A percentile compares a stretch with the other conserved stretches of the same genome.
phyloP scores from a whole-genome alignment of 2,329 filamentous ascomycete species.

The Penicillium sp. region DNA sequence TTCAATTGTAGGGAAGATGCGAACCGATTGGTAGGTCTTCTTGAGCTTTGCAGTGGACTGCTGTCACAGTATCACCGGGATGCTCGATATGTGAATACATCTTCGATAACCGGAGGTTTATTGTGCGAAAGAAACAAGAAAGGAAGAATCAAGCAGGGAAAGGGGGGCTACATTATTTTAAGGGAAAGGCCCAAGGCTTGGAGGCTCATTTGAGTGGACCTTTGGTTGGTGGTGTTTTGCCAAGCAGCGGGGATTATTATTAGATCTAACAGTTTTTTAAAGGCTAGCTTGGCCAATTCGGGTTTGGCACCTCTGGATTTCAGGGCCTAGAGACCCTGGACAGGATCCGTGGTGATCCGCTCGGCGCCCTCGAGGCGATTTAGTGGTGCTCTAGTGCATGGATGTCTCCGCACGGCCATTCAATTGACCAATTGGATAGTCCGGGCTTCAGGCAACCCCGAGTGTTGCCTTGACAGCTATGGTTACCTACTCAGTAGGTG shows the following conservation, averaged over 20 bases:
- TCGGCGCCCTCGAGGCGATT: not conserved
- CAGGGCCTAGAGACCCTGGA: not conserved
- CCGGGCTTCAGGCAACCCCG: not conserved
- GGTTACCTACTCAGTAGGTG: too few species aligned
- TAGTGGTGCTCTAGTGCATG: not conserved
- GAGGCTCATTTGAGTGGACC: not conserved
- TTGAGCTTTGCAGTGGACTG: constrained; percentile 9
- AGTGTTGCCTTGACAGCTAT: not conserved
- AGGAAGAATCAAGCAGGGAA: not conserved
- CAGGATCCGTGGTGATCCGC: not conserved
- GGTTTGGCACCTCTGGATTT: not conserved
- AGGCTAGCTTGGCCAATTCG: not conserved
- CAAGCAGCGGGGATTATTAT: not conserved
- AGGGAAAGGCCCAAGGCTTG: not conserved
- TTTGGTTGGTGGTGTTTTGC: not conserved
- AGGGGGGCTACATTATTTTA: not conserved
- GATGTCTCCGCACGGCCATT: not conserved
- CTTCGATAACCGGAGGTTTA: not conserved
- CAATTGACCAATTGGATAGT: not conserved
- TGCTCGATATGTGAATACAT: not conserved
- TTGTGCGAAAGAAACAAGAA: not conserved
- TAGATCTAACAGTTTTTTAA: not conserved
- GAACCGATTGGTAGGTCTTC: constrained; percentile 12
- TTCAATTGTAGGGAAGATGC: not conserved
- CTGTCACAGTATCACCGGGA: not conserved